A percentile compares a stretch with the other conserved stretches of the same genome.
Conservation (phyloP, 805 yeast genomes). For the Kodamaea laetipori region DNA sequence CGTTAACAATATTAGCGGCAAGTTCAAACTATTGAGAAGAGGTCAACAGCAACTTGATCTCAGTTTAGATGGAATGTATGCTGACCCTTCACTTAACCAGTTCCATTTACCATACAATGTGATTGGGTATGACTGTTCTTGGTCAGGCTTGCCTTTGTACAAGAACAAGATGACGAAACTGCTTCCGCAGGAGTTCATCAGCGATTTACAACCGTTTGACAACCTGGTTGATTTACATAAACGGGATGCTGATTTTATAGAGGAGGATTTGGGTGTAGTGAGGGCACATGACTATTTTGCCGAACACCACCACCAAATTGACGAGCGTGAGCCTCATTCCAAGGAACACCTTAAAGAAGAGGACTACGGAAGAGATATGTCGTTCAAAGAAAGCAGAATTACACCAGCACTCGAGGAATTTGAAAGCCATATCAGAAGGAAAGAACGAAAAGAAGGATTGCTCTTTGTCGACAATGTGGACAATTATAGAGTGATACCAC, state of each 20-base stretch:
- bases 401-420: conserved; percentile 5
- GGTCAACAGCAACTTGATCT: conserved; percentile 17
- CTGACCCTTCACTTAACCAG: conserved; percentile 6
- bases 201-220: conserved; percentile 35
- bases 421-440: conserved; percentile 1
- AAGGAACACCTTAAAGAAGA: neutral
- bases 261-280: conserved; percentile 15
- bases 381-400: neutral
- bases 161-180: conserved; percentile 22
- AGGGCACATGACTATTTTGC: conserved; percentile 8
- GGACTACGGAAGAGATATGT: conserved; percentile 1
- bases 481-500: conserved; percentile 25
- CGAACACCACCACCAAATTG: conserved; percentile 1
- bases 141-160: conserved; percentile 42
- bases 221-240: conserved; percentile 34
- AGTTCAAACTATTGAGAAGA: conserved; percentile 40
- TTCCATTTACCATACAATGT: conserved; percentile 42
- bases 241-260: conserved; percentile 39
- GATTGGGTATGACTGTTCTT: conserved; percentile 42
- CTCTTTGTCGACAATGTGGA: conserved; percentile 24
- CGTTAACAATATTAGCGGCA: conserved; percentile 38
- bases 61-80: conserved; percentile 11
- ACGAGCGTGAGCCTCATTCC: neutral
- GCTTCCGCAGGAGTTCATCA: conserved; percentile 42
- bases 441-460: conserved; percentile 9